Evolutionary conservation across 2,329 filamentous ascomycete species (phyloP), one percentile per base, ranked within the genome.

Genomic region (Cyphellophora attinorum): DNA sequence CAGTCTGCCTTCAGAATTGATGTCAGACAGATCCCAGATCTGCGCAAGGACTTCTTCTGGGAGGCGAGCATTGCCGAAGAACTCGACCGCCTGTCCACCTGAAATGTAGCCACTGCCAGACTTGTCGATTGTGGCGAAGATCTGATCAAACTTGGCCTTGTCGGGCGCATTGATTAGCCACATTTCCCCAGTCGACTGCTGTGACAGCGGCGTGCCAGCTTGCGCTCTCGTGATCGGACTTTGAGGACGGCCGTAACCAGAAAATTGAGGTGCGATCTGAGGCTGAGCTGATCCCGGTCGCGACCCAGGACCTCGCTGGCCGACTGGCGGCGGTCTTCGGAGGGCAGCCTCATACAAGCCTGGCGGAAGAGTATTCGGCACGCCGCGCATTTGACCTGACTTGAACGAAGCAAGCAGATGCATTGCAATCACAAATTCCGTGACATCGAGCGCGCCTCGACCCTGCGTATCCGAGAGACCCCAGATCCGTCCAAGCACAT

Each of bases 341-440:
- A 83, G 77, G 6, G 91, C 91, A 29, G 88, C 89, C 53, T 98
- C 91, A 53, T 93, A 94, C 4, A 98, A 67, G 8, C 81, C 83
- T 10, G 84, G 77, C 5, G 91, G 91, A 2, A 98, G 72, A 16
- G 81, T 75, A 41, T 67, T 81, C 2, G 91, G 91, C 37, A 96
- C 69, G 13, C 74, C 77, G 44, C 85, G 79, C 57, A 98, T 72
- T 18, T 78, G 70, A 14, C 86, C 83, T 10, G 79, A 81, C 67
- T 93, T 94, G 62, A 85, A 85, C 10, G 86, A 94, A 11, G 85
- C 89, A 42, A 98, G 70, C 41, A 98, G 68, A 33, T 98, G 91
- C 91, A 98, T 98, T 29, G 91, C 91, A 52, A 98, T 93, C 54
- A 94, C 83, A 56, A 98, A 98, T 51, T 96, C 91, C 11, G 86